phyloP scores from a whole-genome alignment of 352 stramenopile genomes.

The Phytophthora pistaciae region DNA sequence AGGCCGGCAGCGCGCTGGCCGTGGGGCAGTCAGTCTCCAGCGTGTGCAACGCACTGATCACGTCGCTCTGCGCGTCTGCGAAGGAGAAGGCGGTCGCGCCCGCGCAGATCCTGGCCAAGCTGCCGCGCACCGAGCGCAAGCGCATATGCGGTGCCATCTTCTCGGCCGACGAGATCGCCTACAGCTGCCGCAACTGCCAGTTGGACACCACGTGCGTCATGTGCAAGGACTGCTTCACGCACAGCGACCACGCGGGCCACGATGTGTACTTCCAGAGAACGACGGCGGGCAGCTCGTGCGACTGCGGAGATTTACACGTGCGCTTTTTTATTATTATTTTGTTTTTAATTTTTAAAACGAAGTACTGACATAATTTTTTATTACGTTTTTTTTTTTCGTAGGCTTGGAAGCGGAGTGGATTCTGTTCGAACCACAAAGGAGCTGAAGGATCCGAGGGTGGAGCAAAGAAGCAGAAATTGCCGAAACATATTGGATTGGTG shows the following conservation, averaged over 20 bases:
- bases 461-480: conserved; percentile 67
- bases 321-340: conserved; percentile 7
- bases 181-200: conserved; percentile 91
- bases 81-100: conserved; percentile 62
- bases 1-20: conserved; percentile 4
- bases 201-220: conserved; percentile 88
- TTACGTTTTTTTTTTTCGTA: conserved; percentile 29
- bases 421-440: conserved; percentile 85
- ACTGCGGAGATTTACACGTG: conserved; percentile 87
- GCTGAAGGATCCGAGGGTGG: conserved; percentile 41
- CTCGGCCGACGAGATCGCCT: conserved; percentile 86
- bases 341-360: background rate
- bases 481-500: conserved; percentile 59
- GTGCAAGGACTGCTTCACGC: conserved; percentile 88
- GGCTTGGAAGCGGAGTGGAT: conserved; percentile 83
- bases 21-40: conserved; percentile 21
- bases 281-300: conserved; percentile 86
- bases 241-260: conserved; percentile 81
- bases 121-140: conserved; percentile 69
- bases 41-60: conserved; percentile 65
- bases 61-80: conserved; percentile 48
- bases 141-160: conserved; percentile 89
- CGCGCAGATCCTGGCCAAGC: conserved; percentile 69
- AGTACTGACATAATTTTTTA: conserved; percentile 10
- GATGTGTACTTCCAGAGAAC: conserved; percentile 91